These are phyloP conservation scores for Pestalotiopsis fici DNA, from an alignment of 2,329 filamentous ascomycete genomes.

Conservation along the genomic window DNA sequence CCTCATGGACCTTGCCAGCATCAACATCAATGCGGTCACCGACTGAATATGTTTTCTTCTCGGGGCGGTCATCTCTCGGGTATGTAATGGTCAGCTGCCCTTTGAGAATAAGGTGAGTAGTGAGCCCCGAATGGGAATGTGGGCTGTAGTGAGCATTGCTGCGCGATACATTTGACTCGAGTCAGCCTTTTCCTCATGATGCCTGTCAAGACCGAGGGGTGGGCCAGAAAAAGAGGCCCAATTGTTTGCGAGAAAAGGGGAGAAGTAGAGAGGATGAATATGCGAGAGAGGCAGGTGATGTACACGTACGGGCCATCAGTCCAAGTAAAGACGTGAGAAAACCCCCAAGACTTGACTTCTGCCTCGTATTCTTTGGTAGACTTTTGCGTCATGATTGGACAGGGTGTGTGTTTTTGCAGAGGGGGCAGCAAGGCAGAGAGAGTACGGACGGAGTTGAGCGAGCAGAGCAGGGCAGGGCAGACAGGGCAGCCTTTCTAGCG, in stretches of 20 bases:
- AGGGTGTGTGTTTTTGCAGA: neutral
- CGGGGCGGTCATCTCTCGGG: conserved; percentile 55
- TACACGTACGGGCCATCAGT: conserved; percentile 65
- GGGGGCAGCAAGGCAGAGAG: neutral
- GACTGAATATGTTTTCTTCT: conserved; percentile 59
- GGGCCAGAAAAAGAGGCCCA: too few relatives aligned
- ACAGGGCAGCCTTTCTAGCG: neutral
- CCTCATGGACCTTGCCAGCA: conserved; percentile 64
- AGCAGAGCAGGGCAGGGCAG: neutral
- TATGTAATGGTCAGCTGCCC: conserved; percentile 69
- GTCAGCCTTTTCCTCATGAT: conserved; percentile 13
- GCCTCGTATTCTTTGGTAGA: conserved; percentile 44
- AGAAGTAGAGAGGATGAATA: neutral
- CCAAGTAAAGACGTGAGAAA: conserved; percentile 71
- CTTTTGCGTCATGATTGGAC: conserved; percentile 4
- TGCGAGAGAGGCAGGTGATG: too few relatives aligned
- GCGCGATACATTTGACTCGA: conserved; percentile 10
- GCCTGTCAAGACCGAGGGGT: too few relatives aligned
- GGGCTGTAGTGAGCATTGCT: conserved; percentile 70
- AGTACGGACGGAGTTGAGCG: neutral
- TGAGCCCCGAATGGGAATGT: conserved; percentile 64
- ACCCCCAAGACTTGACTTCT: conserved; percentile 70
- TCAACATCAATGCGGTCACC: conserved; percentile 69
- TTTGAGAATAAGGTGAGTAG: conserved; percentile 68
- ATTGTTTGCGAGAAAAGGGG: neutral